These are phyloP conservation scores for Blastobotrys peoriensis DNA, from an alignment of 805 yeast species.

Conservation along the genomic window DNA sequence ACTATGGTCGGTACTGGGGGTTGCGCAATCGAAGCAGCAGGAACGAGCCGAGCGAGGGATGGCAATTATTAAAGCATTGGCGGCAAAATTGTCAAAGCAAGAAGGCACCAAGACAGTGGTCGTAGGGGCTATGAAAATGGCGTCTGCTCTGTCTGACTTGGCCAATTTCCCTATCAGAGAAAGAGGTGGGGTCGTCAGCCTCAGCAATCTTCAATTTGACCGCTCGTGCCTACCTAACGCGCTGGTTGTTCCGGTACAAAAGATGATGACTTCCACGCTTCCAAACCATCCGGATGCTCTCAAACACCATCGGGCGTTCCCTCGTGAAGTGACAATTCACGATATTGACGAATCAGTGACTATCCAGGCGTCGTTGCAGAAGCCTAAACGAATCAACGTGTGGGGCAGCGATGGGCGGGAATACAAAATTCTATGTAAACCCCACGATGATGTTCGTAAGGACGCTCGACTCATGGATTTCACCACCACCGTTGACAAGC, in stretches of 20 bases:
- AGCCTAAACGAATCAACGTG: constrained; percentile 71
- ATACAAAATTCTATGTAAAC: constrained; percentile 75
- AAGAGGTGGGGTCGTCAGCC: not conserved
- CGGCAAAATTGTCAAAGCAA: constrained; percentile 25
- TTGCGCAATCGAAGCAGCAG: constrained; percentile 50
- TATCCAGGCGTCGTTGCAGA: constrained; percentile 75
- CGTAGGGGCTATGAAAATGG: constrained; percentile 14
- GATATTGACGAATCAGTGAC: constrained; percentile 62
- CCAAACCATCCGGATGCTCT: constrained; percentile 45
- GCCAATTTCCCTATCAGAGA: constrained; percentile 10
- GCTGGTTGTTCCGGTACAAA: constrained; percentile 68
- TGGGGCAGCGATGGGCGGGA: constrained; percentile 72
- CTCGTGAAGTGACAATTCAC: constrained; percentile 24
- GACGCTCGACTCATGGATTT: constrained; percentile 94
- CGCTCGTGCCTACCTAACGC: constrained; percentile 38
- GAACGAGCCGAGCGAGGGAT: constrained; percentile 44
- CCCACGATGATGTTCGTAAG: constrained; percentile 85
- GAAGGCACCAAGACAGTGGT: constrained; percentile 8
- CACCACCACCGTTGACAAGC: constrained; percentile 75
- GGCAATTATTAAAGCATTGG: constrained; percentile 31
- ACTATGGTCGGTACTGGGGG: constrained; percentile 77
- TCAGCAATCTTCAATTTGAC: constrained; percentile 33
- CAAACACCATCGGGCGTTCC: constrained; percentile 40
- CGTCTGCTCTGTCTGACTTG: constrained; percentile 15
- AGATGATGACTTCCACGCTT: constrained; percentile 60